Conservation (phyloP, 164 flowering plant genomes). For the Pachysandra terminalis region DNA sequence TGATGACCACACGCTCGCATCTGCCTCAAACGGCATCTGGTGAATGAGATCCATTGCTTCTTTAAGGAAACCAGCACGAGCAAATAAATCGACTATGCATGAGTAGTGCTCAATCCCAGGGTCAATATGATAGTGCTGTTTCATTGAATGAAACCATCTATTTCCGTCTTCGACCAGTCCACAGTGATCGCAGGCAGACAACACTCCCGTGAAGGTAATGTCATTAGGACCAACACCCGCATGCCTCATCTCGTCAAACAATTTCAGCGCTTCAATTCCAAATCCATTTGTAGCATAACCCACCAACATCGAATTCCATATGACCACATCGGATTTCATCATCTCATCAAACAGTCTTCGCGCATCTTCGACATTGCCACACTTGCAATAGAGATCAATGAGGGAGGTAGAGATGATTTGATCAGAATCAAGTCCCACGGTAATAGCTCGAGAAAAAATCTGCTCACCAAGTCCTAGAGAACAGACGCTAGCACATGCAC, state of each 20-base stretch:
- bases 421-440: constrained; percentile 56
- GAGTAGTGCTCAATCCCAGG: constrained; percentile 77
- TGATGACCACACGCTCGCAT: constrained; percentile 69
- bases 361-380: constrained; percentile 54
- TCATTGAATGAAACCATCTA: constrained; percentile 67
- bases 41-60: constrained; percentile 58
- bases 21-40: constrained; percentile 56
- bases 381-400: constrained; percentile 74
- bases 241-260: constrained; percentile 57
- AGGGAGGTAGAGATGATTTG: constrained; percentile 60
- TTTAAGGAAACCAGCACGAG: constrained; percentile 59
- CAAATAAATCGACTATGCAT: constrained; percentile 72
- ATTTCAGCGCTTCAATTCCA: constrained; percentile 47
- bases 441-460: constrained; percentile 47
- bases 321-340: constrained; percentile 42
- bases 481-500: constrained; percentile 65
- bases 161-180: constrained; percentile 71
- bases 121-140: constrained; percentile 40
- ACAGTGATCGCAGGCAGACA: constrained; percentile 77
- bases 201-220: constrained; percentile 61
- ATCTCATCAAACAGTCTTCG: constrained; percentile 52
- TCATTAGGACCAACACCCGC: constrained; percentile 37
- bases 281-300: constrained; percentile 78
- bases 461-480: constrained; percentile 66
- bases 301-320: constrained; percentile 80